phyloP scores from a whole-genome alignment of 306 rosid genomes.

The Notholithocarpus densiflorus region DNA sequence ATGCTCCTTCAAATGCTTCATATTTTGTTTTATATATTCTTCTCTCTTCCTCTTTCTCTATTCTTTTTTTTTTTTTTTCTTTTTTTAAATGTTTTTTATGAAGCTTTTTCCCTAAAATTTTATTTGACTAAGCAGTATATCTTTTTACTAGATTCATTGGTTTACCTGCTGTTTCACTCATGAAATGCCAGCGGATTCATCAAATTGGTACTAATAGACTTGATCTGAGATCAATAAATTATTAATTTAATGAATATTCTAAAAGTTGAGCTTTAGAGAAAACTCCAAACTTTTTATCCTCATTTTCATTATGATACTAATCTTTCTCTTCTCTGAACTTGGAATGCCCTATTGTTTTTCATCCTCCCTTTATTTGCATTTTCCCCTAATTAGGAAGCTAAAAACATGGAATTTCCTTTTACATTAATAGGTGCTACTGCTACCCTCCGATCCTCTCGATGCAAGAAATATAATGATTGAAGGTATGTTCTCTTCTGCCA shows the following conservation, averaged over 20 bases:
- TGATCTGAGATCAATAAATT: constrained; percentile 1
- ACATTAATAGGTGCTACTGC: constrained; percentile 53
- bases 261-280: constrained; percentile 3
- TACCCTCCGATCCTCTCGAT: constrained; percentile 96
- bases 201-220: not conserved
- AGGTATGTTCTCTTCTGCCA: constrained; percentile 50
- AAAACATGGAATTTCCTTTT: constrained; percentile 9
- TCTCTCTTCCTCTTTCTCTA: not conserved
- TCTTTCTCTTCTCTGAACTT: constrained; percentile 10
- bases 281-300: not conserved
- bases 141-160: constrained; percentile 18
- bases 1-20: not conserved
- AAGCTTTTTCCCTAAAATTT: not conserved
- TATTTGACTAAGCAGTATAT: not conserved
- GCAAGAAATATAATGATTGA: constrained; percentile 95
- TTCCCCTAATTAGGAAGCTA: constrained; percentile 24
- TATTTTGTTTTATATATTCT: not conserved
- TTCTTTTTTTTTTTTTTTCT: not conserved
- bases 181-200: not conserved
- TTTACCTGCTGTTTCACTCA: constrained; percentile 9
- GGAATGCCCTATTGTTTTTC: not conserved
- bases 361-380: constrained; percentile 1
- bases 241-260: not conserved
- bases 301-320: not conserved
- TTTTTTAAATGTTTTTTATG: not conserved